Evolutionary conservation across 306 rosid genomes (phyloP), one percentile per base, ranked within the genome.

Genomic region (Fragaria vesca): DNA sequence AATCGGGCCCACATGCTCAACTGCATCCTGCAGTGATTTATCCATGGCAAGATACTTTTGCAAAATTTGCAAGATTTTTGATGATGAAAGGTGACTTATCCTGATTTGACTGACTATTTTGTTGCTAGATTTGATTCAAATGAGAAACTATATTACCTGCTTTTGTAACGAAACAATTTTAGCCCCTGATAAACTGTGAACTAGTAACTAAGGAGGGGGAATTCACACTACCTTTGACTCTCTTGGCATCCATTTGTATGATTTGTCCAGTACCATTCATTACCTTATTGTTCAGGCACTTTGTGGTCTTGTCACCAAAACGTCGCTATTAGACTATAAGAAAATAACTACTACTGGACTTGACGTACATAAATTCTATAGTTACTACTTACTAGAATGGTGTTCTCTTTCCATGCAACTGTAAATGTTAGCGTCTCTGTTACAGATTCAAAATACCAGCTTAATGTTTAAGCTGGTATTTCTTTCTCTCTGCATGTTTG

Each of bases 11-110:
- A 85, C 83, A 63, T 95, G 98, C 84, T 92, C 91, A 67, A 88
- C 91, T 38, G 71, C 73, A 77, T 87, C 97, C 79, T 95, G 97
- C 81, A 46, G 72, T 51, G 86, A 87, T 68, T 89, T 87, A 36
- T 75, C 97, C 66, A 92, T 95, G 97, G 98, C 97, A 76, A 91
- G 83, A 83, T 92, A 92, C 85, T 92, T 81, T 76, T 95, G 98
- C 93, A 79, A 76, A 79, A 95, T 95, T 74, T 95, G 98, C 91
- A 92, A 87, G 81, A 71, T 95, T 80, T 95, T 87, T 78, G 98
- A 95, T 32, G 96, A 95, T 80, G 94, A 84, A 17, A 86, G 92
- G 98, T 95, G 82, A 77, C 18, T 72, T 73, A 77, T 57, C 80
- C 79, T 73, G 51, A 72, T 80, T 69, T 72, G 69, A 66, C 76